A percentile compares a stretch with the other conserved stretches of the same genome.
Conservation (phyloP, 768 basidiomycete species). For the Kwoniella shandongensis region DNA sequence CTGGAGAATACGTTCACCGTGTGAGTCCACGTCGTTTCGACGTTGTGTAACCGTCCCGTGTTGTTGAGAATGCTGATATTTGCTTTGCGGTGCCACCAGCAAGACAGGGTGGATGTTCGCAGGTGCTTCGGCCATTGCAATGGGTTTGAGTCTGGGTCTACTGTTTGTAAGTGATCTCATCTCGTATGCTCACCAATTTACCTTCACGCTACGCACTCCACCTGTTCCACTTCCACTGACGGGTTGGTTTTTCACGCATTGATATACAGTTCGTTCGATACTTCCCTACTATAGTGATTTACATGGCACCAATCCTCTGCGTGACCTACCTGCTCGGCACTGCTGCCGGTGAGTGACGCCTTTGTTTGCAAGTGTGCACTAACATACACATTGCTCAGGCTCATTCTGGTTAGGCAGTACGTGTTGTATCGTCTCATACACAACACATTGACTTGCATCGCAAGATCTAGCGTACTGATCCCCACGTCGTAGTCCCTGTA, state of each 20-base stretch:
- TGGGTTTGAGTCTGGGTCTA: conserved; percentile 4
- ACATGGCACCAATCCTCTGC: not conserved
- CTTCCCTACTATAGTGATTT: conserved; percentile 8
- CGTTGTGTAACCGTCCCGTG: too few species aligned
- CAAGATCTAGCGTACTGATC: not conserved
- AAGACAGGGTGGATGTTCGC: conserved; percentile 1
- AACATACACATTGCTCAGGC: too few species aligned
- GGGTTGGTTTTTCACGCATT: too few species aligned
- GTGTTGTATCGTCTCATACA: too few species aligned
- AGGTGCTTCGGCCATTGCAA: conserved; percentile 4
- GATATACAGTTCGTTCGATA: conserved; percentile 5
- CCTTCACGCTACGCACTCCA: not conserved
- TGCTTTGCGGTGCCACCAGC: not conserved
- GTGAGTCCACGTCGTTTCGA: conserved; percentile 10
- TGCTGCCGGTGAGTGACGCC: conserved; percentile 8
- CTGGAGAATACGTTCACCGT: conserved; percentile 1
- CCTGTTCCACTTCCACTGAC: too few species aligned
- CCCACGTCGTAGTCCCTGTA: not conserved
- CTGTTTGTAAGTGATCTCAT: conserved; percentile 10
- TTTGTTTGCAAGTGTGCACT: not conserved
- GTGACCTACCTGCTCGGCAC: not conserved
- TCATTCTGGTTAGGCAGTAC: too few species aligned
- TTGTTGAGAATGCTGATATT: not conserved
- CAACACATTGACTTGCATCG: too few species aligned
- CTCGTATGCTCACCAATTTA: not conserved